Evolutionary conservation across 2,329 filamentous ascomycete genomes (phyloP).

Genomic region (Teratosphaeria epicoccoides): DNA sequence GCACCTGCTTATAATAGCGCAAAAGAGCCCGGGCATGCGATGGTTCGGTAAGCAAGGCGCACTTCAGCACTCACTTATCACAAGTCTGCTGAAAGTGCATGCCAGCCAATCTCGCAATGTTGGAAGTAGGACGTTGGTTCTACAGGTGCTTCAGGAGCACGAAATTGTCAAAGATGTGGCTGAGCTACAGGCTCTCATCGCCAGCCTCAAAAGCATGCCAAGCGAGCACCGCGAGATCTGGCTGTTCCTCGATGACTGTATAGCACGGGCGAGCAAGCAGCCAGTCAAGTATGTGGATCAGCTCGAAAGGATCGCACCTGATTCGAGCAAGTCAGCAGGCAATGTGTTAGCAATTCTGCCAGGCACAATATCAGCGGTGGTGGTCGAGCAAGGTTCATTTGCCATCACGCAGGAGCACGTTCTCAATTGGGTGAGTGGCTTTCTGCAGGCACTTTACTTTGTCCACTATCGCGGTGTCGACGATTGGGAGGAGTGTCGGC

Average conservation of each 20-base stretch:
- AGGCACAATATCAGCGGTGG: slow-evolving; percentile 57
- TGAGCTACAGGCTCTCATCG: slow-evolving; percentile 38
- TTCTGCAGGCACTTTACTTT: slow-evolving; percentile 8
- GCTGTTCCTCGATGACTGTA: slow-evolving; percentile 71
- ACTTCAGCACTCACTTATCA: slow-evolving; percentile 57
- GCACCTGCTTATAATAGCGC: slow-evolving; percentile 70
- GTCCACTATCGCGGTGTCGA: not conserved
- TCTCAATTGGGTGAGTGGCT: slow-evolving; percentile 13
- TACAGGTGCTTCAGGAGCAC: slow-evolving; percentile 50
- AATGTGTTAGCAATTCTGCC: slow-evolving; percentile 21
- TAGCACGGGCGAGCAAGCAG: slow-evolving; percentile 61
- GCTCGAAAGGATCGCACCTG: slow-evolving; percentile 32
- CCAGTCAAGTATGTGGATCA: slow-evolving; percentile 77
- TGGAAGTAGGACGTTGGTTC: slow-evolving; percentile 20
- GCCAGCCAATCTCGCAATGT: slow-evolving; percentile 32
- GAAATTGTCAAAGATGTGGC: slow-evolving; percentile 48
- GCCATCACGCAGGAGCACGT: slow-evolving; percentile 9
- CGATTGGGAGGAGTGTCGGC: not conserved
- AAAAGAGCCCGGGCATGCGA: slow-evolving; percentile 70
- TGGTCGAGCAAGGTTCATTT: slow-evolving; percentile 72
- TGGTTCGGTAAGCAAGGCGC: slow-evolving; percentile 72
- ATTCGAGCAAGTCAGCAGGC: not conserved
- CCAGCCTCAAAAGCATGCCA: slow-evolving; percentile 7
- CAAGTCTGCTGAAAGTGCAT: slow-evolving; percentile 54
- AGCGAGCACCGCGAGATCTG: slow-evolving; percentile 39